Base-by-base conservation (phyloP, 441 rosid species). In the Raphanus hybrid region DNA sequence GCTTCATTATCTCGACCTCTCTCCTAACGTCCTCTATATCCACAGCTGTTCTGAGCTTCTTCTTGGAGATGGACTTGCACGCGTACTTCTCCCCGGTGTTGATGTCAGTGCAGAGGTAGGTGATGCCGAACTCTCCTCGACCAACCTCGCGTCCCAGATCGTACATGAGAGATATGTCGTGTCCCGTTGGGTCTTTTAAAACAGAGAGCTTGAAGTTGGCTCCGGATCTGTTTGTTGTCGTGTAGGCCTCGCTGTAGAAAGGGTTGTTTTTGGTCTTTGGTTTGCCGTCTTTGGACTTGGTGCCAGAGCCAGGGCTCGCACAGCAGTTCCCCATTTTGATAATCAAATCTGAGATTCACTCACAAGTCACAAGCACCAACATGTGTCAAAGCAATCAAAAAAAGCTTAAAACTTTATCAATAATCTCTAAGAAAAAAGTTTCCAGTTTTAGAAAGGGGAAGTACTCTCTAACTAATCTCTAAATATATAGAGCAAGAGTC, bases 1-100 rank as follows among this genome's bases (percentile, higher is more conserved):
- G 96, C 85, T 87, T 91, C 99, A 95, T 95, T 34, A 94, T 94
- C 88, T 84, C 87, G 45, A 94, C 99, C 81, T 94, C 99, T 85
- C 98, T 91, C 84, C 96, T 92, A 73, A 91, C 99, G 80, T 94
- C 98, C 80, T 94, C 98, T 32, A 94, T 83, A 81, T 94, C 98
- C 58, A 94, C 91, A 2, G 92, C 91, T 71, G 98, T 92, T 80
- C 97, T 87, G 16, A 91, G 91, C 83, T 94, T 92, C 94, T 88
- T 92, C 93, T 94, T 94, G 0, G 97, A 91, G 62, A 94, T 92
- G 32, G 89, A 90, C 81, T 94, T 94, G 79, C 99, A 94, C n/a
- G 99, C 99, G 70, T 78, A 84, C 79, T 85, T 90, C 1, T 89
- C 92, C 0, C 86, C 91, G 0, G 84, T 86, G 58, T 77, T 83